phyloP scores from a whole-genome alignment of 139 green algal genomes.

The Nannochloris sp. region DNA sequence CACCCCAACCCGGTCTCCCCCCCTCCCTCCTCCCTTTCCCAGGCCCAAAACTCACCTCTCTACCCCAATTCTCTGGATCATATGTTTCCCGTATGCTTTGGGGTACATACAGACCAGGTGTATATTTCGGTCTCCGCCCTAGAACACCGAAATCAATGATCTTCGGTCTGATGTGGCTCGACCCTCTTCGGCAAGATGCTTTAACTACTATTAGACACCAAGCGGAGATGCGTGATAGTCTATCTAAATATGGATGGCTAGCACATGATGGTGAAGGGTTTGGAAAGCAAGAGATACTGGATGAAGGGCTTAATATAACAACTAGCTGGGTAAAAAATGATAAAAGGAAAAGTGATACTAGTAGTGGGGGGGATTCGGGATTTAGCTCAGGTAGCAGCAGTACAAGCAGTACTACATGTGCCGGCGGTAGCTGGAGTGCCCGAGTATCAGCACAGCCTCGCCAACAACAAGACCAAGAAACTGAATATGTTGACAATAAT shows the following conservation, averaged over 20 bases:
- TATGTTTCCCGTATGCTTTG: conserved; percentile 61
- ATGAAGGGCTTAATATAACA: conserved; percentile 54
- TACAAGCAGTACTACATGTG: too few relatives aligned
- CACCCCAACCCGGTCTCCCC: neutral
- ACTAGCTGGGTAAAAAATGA: conserved; percentile 13
- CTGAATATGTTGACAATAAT: too few relatives aligned
- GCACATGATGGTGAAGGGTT: conserved; percentile 74
- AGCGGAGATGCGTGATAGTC: conserved; percentile 46
- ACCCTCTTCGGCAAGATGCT: conserved; percentile 26
- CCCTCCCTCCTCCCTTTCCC: conserved; percentile 15
- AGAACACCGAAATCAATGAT: conserved; percentile 55
- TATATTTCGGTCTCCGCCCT: conserved; percentile 84
- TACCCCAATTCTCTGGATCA: conserved; percentile 35
- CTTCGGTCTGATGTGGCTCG: conserved; percentile 79
- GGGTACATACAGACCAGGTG: conserved; percentile 82
- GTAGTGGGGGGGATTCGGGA: too few relatives aligned
- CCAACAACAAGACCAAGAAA: too few relatives aligned
- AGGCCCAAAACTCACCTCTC: conserved; percentile 7
- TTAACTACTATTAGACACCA: conserved; percentile 47
- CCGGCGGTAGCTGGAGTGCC: neutral
- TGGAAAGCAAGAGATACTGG: conserved; percentile 64
- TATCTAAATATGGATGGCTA: conserved; percentile 69
- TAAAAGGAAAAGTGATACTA: too few relatives aligned
- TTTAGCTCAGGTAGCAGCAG: too few relatives aligned
- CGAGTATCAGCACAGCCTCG: neutral